A percentile compares a stretch with the other conserved stretches of the same genome.
Conservation (phyloP, 2,329 filamentous ascomycete genomes). For the Thelonectria rubi region DNA sequence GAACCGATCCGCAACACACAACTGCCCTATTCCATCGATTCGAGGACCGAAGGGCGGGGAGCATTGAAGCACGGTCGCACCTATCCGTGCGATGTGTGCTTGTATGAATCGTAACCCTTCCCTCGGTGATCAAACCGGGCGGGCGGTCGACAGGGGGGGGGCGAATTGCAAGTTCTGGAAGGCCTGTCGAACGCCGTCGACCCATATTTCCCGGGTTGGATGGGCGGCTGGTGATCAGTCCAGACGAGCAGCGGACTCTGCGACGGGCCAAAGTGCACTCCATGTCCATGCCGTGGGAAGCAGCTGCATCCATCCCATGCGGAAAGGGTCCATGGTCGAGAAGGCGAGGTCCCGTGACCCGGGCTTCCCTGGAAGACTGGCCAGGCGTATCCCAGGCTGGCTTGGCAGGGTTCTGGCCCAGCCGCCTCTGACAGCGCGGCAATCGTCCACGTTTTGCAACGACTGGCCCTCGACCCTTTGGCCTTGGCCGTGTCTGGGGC, state of each 20-base stretch:
- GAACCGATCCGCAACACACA: not conserved
- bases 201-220: not conserved
- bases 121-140: not conserved
- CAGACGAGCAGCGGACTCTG: too few species aligned
- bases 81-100: not conserved
- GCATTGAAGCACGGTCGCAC: not conserved
- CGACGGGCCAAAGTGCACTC: too few species aligned
- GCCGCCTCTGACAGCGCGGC: slow-evolving; percentile 29
- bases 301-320: not conserved
- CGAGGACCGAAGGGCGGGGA: not conserved
- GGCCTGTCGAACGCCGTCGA: slow-evolving; percentile 3
- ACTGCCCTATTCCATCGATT: not conserved
- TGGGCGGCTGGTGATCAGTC: not conserved
- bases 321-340: not conserved
- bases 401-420: slow-evolving; percentile 5
- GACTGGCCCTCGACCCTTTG: slow-evolving; percentile 36
- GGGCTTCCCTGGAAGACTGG: not conserved
- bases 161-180: slow-evolving; percentile 7
- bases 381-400: slow-evolving; percentile 4
- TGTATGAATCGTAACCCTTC: not conserved
- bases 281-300: too few species aligned
- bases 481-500: slow-evolving; percentile 25
- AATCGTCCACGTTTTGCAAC: slow-evolving; percentile 39
- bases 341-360: slow-evolving; percentile 18
- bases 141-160: not conserved